These are phyloP conservation scores for Crucibulum laeve DNA, from an alignment of 768 basidiomycete species.

Conservation along the genomic window DNA sequence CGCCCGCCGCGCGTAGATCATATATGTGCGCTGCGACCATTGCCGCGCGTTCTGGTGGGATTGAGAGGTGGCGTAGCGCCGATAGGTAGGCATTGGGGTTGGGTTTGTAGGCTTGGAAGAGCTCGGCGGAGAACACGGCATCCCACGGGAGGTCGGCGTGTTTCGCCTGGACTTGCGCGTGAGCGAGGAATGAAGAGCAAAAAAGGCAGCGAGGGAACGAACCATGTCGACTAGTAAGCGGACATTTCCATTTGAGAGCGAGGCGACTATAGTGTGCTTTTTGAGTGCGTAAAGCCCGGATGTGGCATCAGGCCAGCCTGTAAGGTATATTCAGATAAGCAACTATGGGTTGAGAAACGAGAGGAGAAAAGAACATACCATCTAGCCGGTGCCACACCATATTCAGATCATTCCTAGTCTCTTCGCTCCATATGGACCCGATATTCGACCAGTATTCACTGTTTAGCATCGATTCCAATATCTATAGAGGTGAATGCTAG, in stretches of 20 bases:
- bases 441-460: constrained; percentile 47
- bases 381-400: constrained; percentile 57
- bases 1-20: constrained; percentile 52
- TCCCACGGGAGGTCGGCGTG: constrained; percentile 62
- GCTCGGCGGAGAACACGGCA: constrained; percentile 52
- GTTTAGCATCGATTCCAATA: constrained; percentile 51
- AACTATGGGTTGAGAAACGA: background rate
- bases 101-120: constrained; percentile 62
- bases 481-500: constrained; percentile 24
- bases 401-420: constrained; percentile 39
- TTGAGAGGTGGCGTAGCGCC: constrained; percentile 42
- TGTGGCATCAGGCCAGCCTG: constrained; percentile 56
- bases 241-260: constrained; percentile 64
- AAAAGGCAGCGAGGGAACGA: constrained; percentile 5
- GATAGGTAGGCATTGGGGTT: constrained; percentile 48
- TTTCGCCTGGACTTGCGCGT: constrained; percentile 47
- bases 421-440: constrained; percentile 37
- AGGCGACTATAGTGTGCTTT: constrained; percentile 43
- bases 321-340: background rate
- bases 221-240: constrained; percentile 61
- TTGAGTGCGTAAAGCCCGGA: constrained; percentile 47
- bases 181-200: background rate
- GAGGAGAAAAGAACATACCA: constrained; percentile 25
- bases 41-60: constrained; percentile 45
- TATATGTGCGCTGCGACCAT: constrained; percentile 64